Evolutionary conservation across 176 grass and related monocot genomes (phyloP), one percentile per base, ranked within the genome.

Genomic region (Eragrostis nindensis): DNA sequence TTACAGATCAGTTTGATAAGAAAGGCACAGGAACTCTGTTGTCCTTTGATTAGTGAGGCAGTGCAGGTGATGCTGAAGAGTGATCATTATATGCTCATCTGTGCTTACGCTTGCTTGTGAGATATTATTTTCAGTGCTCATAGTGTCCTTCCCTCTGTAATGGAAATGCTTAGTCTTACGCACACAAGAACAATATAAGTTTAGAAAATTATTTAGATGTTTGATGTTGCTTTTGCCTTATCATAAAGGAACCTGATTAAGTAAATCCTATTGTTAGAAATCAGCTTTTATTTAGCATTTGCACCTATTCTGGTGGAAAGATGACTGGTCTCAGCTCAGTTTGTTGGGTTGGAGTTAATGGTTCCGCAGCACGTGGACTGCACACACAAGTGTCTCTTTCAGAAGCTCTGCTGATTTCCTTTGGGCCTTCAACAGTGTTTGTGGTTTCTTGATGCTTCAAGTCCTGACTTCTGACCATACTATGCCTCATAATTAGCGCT

Each of bases 171-270:
- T 73, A 82, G 39, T 66, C 18, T 19, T 80, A 40, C 57, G 71
- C 19, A 36, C 32, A 36, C 71, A 65, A 69, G 54, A 76, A 40
- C 73, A 59, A 36, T 2, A 1, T 36, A 27, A 30, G 78, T 44
- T 70, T 59, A 88, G 36, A 79, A 88, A 54, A 42, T 8, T 39
- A 24, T 47, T 73, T 88, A 88, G 75, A 27, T 49, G 63, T 83
- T 88, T 79, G 60, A 39, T 41, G 64, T 72, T 52, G 13, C 21
- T 45, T 18, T 32, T 79, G 18, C 49, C 22, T 73, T 73, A 18
- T 60, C 49, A 62, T 88, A 42, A 84, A 79, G 68, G 76, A 38
- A 56, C 49, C 64, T 36, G 32, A 36, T 4, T 64, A 66, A 70
- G 61, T 78, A 82, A 54, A 50, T 62, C 13, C 48, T 81, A 41